phyloP scores from a whole-genome alignment of 306 rosid species.

The Quercus variabilis region DNA sequence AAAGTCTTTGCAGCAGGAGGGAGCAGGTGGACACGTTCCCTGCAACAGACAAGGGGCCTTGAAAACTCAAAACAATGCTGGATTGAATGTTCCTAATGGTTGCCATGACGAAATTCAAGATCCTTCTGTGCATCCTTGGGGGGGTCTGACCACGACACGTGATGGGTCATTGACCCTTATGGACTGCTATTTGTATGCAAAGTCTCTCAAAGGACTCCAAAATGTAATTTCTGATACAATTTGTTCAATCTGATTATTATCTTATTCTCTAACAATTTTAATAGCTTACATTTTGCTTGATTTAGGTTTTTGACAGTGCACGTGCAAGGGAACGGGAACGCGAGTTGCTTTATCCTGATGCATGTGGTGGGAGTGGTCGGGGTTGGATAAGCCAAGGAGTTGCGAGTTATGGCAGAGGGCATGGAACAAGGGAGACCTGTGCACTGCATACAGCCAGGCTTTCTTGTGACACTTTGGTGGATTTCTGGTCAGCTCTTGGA shows the following conservation, averaged over 20 bases:
- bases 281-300: slow-evolving; percentile 32
- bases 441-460: slow-evolving; percentile 98
- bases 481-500: slow-evolving; percentile 98
- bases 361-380: slow-evolving; percentile 98
- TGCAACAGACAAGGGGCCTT: slow-evolving; percentile 46
- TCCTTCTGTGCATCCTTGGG: slow-evolving; percentile 98
- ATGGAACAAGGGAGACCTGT: slow-evolving; percentile 93
- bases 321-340: slow-evolving; percentile 97
- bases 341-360: slow-evolving; percentile 97
- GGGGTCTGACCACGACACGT: slow-evolving; percentile 86
- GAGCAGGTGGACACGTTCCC: slow-evolving; percentile 40
- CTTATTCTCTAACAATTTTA: slow-evolving; percentile 8
- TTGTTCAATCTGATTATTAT: slow-evolving; percentile 10
- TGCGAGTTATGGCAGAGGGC: slow-evolving; percentile 86
- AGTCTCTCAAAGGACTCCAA: slow-evolving; percentile 76
- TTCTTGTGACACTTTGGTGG: slow-evolving; percentile 94
- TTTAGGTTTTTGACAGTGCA: slow-evolving; percentile 94
- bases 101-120: slow-evolving; percentile 81
- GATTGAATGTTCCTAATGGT: slow-evolving; percentile 42
- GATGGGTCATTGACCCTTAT: slow-evolving; percentile 84
- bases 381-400: slow-evolving; percentile 99
- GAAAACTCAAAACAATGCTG: slow-evolving; percentile 53
- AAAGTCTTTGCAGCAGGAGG: slow-evolving; percentile 84
- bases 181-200: slow-evolving; percentile 82
- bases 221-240: slow-evolving; percentile 47